Percentiles rank a stretch among this genome's conserved stretches.
Evolutionary conservation across 2,329 filamentous ascomycete genomes (phyloP).

Genomic region (Trichoderma polysporum): DNA sequence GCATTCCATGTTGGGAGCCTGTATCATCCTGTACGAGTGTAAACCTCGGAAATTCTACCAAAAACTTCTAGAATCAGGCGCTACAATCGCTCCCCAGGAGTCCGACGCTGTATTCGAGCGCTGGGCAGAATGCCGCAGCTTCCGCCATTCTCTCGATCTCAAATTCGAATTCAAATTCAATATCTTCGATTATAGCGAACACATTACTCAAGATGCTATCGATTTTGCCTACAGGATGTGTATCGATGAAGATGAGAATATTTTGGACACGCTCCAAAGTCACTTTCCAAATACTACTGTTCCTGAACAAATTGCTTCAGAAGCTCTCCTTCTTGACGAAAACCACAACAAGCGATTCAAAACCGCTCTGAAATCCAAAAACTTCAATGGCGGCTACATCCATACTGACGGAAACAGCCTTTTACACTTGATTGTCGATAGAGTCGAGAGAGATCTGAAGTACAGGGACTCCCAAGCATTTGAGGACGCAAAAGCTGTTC

Average conservation of each 20-base stretch:
- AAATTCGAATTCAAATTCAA: neutral
- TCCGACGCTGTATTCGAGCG: neutral
- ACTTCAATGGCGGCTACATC: slow-evolving; percentile 15
- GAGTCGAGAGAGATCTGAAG: neutral
- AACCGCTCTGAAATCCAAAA: neutral
- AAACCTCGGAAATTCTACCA: neutral
- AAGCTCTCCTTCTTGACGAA: neutral
- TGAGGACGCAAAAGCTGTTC: neutral
- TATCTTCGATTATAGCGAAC: neutral
- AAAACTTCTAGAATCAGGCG: neutral
- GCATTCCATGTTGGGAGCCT: neutral
- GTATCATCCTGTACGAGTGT: neutral
- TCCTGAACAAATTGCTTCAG: neutral
- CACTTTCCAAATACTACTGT: neutral
- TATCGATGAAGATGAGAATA: neutral
- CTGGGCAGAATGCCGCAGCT: neutral
- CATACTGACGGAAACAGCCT: neutral
- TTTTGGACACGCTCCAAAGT: neutral
- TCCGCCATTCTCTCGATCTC: too few relatives aligned
- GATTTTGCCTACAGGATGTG: neutral
- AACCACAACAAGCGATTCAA: neutral
- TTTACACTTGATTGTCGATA: slow-evolving; percentile 20
- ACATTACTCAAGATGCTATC: neutral
- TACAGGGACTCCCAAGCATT: neutral
- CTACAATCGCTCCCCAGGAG: slow-evolving; percentile 8